Evolutionary conservation across 257 asterid genomes (phyloP), one percentile per base, ranked within the genome.

Genomic region (Solanum sitiens): DNA sequence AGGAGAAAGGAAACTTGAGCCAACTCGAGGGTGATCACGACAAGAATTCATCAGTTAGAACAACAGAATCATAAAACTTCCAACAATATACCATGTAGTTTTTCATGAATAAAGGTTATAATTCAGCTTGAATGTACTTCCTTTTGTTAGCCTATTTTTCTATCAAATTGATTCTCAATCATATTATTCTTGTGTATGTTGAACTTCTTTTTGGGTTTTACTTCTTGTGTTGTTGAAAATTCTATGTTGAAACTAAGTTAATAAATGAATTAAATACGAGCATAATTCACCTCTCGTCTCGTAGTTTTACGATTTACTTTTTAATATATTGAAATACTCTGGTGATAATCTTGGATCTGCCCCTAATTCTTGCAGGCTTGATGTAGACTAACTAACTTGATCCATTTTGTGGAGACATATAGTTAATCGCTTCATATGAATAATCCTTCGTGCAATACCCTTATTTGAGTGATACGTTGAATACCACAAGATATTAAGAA

Each of bases 1-100:
- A 92, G 94, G 98, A 97, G 98, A 97, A 96, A 88, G 99, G 99
- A 87, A 96, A 96, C 93, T 90, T 95, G 85, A 96, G 98, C 92
- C 98, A 97, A 92, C 98, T 97, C 21, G 99, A 95, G 89, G 98
- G 98, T 0, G 98, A 94, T 47, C 91, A 92, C 12, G 88, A 92
- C 45, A 94, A 94, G 90, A 53, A 65, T 68, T 88, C 92, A 6
- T 88, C 92, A 1, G 87, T 74, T 85, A 39, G 65, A 89, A 25
- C 82, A 32, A 63, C 87, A 73, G 89, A 45, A 87, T 80, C 39
- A 25, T 77, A 37, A 44, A n/a, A 77, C 3, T 44, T 37, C 25
- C 84, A 79, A 27, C 65, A 37, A 4, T 73, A 37, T 35, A 73
- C 20, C 80, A 16, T 71, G 44, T 73, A 33, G 47, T 72, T 73